A percentile compares a stretch with the other conserved stretches of the same genome.
These are phyloP conservation scores for Candida wancherniae DNA, from an alignment of 805 yeast species.

Conservation along the genomic window DNA sequence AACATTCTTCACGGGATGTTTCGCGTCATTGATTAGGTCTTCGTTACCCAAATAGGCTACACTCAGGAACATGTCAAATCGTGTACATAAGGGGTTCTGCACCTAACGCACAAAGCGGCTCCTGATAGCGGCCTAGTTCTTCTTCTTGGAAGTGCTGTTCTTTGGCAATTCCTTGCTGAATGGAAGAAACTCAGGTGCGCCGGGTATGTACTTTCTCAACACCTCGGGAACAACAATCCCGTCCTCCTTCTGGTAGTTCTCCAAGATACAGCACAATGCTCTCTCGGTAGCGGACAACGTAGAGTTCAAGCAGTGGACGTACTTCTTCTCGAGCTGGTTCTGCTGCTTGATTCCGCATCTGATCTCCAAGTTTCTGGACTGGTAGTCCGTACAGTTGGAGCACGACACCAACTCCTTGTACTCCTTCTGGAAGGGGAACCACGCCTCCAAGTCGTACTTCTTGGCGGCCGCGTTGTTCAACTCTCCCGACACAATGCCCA, in stretches of 20 bases:
- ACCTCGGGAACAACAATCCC: slow-evolving; percentile 94
- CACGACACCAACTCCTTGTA: slow-evolving; percentile 97
- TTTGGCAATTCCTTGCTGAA: slow-evolving; percentile 87
- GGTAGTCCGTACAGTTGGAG: slow-evolving; percentile 99
- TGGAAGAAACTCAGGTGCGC: slow-evolving; percentile 96
- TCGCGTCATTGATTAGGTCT: too few relatives aligned
- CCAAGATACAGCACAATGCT: slow-evolving; percentile 94
- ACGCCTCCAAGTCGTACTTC: slow-evolving; percentile 97
- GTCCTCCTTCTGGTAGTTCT: slow-evolving; percentile 96
- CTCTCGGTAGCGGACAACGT: slow-evolving; percentile 97
- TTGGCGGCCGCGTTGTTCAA: slow-evolving; percentile 98
- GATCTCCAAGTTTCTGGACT: slow-evolving; percentile 96
- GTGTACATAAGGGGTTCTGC: too few relatives aligned
- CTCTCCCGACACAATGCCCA: slow-evolving; percentile 97
- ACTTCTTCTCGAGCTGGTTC: slow-evolving; percentile 93
- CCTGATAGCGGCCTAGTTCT: too few relatives aligned
- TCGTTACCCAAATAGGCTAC: too few relatives aligned
- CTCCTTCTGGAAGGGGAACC: slow-evolving; percentile 99
- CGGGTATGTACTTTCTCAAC: slow-evolving; percentile 93
- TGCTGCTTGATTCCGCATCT: slow-evolving; percentile 97
- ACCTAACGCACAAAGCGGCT: too few relatives aligned
- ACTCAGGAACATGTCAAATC: too few relatives aligned
- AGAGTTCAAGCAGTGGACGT: slow-evolving; percentile 97
- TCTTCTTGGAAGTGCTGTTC: slow-evolving; percentile 80
- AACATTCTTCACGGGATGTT: too few relatives aligned